Evolutionary conservation across 2,329 filamentous ascomycete genomes (phyloP), one percentile per base, ranked within the genome.

Genomic region (Coniochaeta prunicola): DNA sequence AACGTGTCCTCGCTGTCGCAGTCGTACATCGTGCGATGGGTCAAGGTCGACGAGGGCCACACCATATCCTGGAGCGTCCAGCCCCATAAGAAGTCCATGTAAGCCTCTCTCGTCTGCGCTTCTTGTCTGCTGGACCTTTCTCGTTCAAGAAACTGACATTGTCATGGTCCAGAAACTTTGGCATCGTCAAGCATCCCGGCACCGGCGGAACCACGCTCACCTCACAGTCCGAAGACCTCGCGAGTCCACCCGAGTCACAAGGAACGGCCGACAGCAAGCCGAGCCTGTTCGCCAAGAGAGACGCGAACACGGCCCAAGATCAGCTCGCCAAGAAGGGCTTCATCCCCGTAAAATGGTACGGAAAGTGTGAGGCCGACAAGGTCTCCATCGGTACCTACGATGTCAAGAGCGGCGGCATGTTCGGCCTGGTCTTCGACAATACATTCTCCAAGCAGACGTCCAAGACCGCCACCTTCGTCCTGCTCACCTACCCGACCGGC

Each of bases 11-110:
- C 33, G 12, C 54, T 26, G 24, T 30, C 30, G 45, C 66, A 97
- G 94, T 96, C 92, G 64, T 99, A 99, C 76, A 92, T 99, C 67
- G 91, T 99, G 59, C 91, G 94, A 70, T 99, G 94, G 93, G 90
- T 97, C 66, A 89, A 91, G 71, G 93, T 97, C 66, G 87, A 92
- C 59, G 87, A 91, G 63, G 89, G 89, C 58, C 88, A 96, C 73
- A 96, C 92, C 56, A 92, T 99, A 67, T 96, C 92, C 17, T 99
- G 94, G 94, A 97, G 91, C 69, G 85, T 99, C 40, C 92, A 97
- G 71, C 94, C 94, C 48, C 92, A 97, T 74, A 97, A 96, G 78
- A 97, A 97, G 77, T 97, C 93, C 60, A 89, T 99, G 86, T 88
- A 76, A 67, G 77, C 66, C 38, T 56, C 19, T 3, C 48, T 57